phyloP scores from a whole-genome alignment of 495 filamentous ascomycete species.

The Entonaema liquescens region DNA sequence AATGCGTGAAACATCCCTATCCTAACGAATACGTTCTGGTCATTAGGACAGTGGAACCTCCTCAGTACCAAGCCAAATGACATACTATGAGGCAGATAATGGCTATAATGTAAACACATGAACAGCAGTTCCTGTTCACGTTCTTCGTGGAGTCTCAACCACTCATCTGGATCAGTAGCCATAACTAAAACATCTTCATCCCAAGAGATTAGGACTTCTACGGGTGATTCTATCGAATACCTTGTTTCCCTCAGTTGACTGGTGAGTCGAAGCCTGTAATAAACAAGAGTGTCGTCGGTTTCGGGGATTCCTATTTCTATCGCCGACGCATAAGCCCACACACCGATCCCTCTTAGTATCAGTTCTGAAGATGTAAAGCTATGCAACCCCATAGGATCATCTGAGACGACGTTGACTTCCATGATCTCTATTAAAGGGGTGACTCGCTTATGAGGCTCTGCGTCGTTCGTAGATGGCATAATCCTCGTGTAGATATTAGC shows the following conservation, averaged over 20 bases:
- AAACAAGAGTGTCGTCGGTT: no score
- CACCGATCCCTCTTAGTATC: neutral
- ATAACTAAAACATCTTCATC: neutral
- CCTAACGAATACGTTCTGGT: neutral
- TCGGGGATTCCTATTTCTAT: neutral
- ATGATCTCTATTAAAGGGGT: neutral
- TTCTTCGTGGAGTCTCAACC: neutral
- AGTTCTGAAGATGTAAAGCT: neutral
- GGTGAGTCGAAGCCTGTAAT: neutral
- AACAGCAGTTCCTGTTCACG: neutral
- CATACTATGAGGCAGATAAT: no score
- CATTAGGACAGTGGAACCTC: neutral
- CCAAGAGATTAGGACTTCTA: neutral
- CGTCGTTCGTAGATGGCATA: no score
- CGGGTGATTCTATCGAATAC: neutral
- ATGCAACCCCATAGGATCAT: neutral
- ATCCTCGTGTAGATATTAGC: neutral
- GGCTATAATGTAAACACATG: neutral
- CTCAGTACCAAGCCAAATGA: neutral
- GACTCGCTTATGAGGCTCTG: no score
- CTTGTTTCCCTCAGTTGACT: neutral
- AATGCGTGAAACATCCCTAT: neutral
- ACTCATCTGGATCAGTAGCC: neutral
- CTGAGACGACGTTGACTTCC: neutral
- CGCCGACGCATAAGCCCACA: neutral